Conservation (phyloP, 1,284 basidiomycete species). For the Irpex rosettiformis region DNA sequence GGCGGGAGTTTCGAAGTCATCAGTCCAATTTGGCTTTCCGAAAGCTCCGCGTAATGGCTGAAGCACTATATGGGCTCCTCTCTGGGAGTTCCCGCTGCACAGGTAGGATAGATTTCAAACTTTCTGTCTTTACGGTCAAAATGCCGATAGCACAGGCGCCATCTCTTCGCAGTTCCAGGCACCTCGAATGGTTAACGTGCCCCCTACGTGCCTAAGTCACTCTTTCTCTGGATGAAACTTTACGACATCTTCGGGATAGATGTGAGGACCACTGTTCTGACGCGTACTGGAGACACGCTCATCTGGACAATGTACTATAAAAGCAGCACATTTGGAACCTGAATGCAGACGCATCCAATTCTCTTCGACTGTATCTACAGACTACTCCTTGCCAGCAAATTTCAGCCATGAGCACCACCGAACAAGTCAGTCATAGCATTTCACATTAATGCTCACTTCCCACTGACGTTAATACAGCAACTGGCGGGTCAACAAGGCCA, state of each 20-base stretch:
- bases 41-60: not conserved
- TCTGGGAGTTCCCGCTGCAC: not conserved
- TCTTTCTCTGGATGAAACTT: too few species aligned
- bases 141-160: too few species aligned
- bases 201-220: too few species aligned
- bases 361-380: too few species aligned
- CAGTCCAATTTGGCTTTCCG: not conserved
- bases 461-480: slow-evolving; percentile 1
- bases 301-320: not conserved
- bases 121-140: too few species aligned
- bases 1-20: not conserved
- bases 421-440: slow-evolving; percentile 10
- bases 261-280: not conserved
- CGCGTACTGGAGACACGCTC: not conserved
- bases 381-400: not conserved
- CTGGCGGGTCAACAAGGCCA: not conserved
- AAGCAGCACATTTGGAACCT: too few species aligned
- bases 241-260: not conserved
- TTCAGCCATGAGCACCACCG: not conserved
- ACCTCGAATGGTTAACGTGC: not conserved
- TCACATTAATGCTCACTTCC: not conserved
- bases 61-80: not conserved
- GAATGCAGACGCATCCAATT: too few species aligned
- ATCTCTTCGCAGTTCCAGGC: too few species aligned
- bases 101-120: not conserved